Percentiles rank a stretch among this genome's conserved stretches.
These are phyloP conservation scores for Wickerhamiella infanticola DNA, from an alignment of 1,139 yeast species.

Conservation along the genomic window DNA sequence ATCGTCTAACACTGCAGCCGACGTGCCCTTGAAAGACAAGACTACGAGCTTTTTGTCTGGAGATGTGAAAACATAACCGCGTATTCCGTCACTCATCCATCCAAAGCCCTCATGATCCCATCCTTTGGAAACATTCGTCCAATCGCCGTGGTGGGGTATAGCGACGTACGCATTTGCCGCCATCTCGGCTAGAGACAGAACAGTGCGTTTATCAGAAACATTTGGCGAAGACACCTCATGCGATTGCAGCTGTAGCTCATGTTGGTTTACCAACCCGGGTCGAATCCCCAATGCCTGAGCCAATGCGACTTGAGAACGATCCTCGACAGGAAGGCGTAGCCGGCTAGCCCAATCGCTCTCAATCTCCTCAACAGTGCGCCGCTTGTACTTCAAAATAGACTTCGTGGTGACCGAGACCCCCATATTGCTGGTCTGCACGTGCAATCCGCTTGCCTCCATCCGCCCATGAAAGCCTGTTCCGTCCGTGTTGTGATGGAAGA, in stretches of 20 bases:
- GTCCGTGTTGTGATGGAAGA: background rate
- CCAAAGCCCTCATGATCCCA: conserved; percentile 37
- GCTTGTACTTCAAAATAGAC: background rate
- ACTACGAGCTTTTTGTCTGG: conserved; percentile 52
- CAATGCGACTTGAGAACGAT: background rate
- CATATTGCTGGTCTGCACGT: background rate
- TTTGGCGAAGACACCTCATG: conserved; percentile 38
- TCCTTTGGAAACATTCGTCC: conserved; percentile 48
- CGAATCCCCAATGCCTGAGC: background rate
- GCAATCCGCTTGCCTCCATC: background rate
- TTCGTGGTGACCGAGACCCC: background rate
- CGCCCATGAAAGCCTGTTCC: background rate
- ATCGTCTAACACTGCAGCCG: conserved; percentile 67
- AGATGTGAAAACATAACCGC: conserved; percentile 82
- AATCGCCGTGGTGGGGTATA: conserved; percentile 64
- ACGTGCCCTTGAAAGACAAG: conserved; percentile 80
- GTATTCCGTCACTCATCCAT: conserved; percentile 70
- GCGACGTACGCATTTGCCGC: conserved; percentile 85
- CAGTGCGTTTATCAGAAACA: conserved; percentile 53
- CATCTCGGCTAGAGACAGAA: conserved; percentile 66
- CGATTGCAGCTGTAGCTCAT: background rate
- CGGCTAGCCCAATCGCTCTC: background rate
- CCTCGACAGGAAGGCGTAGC: background rate
- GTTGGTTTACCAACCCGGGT: background rate
- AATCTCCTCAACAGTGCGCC: background rate